These are phyloP conservation scores for Yarrowia porcina DNA, from an alignment of 805 yeast genomes.

Conservation along the genomic window DNA sequence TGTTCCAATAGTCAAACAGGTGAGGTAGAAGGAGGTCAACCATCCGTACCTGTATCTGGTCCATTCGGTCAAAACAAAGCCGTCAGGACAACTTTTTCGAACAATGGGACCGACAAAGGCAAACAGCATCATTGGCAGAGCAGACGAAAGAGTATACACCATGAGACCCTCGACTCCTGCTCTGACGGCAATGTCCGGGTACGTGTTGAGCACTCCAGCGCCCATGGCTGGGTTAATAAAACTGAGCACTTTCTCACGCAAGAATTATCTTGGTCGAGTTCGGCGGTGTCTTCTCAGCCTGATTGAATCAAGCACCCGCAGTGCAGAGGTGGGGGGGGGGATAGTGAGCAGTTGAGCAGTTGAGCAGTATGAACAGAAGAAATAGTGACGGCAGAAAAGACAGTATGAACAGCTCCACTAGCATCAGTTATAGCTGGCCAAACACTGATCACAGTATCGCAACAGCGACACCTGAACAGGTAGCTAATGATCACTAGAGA, in stretches of 20 bases:
- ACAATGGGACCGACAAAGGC: conserved; percentile 79
- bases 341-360: not conserved
- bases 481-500: too few species aligned
- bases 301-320: conserved; percentile 46
- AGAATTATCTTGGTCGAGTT: conserved; percentile 79
- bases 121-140: conserved; percentile 79
- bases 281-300: conserved; percentile 74
- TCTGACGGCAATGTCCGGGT: conserved; percentile 78
- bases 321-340: conserved; percentile 26
- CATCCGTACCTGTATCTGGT: conserved; percentile 78
- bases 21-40: conserved; percentile 66
- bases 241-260: conserved; percentile 64
- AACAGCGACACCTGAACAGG: too few species aligned
- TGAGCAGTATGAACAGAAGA: too few species aligned
- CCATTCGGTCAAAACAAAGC: conserved; percentile 93
- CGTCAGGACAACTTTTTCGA: conserved; percentile 76
- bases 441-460: too few species aligned
- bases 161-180: conserved; percentile 85
- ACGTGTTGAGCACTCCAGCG: conserved; percentile 81
- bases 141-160: conserved; percentile 74
- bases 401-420: too few species aligned
- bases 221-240: conserved; percentile 62
- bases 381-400: too few species aligned
- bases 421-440: too few species aligned
- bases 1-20: conserved; percentile 79